These are phyloP conservation scores for Cystofilobasidium capitatum DNA, from an alignment of 768 basidiomycete species.

Conservation along the genomic window DNA sequence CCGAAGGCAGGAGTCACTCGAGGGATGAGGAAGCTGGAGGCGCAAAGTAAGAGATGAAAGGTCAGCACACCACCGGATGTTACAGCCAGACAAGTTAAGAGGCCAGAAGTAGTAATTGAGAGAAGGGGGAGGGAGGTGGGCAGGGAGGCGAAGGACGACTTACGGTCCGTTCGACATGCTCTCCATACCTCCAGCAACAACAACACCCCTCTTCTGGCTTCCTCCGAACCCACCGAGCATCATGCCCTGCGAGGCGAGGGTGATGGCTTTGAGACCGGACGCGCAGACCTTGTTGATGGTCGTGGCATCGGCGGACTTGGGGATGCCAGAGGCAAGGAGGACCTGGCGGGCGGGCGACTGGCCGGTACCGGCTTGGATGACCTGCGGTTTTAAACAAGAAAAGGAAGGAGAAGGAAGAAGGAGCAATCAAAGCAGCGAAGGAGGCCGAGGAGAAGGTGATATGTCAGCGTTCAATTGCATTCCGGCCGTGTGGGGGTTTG, in stretches of 20 bases:
- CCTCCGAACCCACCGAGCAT: slow-evolving; percentile 50
- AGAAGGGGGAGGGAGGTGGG: neutral
- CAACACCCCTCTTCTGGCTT: slow-evolving; percentile 57
- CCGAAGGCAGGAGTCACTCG: slow-evolving; percentile 54
- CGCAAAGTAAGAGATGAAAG: neutral
- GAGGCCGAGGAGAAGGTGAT: too few species aligned
- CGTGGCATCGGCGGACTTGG: slow-evolving; percentile 79
- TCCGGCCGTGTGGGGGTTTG: too few species aligned
- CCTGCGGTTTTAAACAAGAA: neutral
- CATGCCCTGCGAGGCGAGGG: slow-evolving; percentile 84
- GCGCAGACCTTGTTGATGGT: slow-evolving; percentile 99
- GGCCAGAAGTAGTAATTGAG: neutral
- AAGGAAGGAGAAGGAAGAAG: neutral
- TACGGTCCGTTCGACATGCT: slow-evolving; percentile 99
- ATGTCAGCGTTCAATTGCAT: too few species aligned
- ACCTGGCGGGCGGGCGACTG: slow-evolving; percentile 98
- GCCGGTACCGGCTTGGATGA: slow-evolving; percentile 65
- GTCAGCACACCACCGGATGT: neutral
- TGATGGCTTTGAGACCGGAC: slow-evolving; percentile 90
- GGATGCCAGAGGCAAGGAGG: slow-evolving; percentile 78
- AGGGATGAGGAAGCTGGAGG: slow-evolving; percentile 41
- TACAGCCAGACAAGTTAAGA: neutral
- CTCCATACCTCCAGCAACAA: slow-evolving; percentile 96
- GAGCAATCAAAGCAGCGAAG: too few species aligned
- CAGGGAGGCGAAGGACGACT: slow-evolving; percentile 40